phyloP scores from a whole-genome alignment of 129 eudicot genomes.

The Helianthus tuberosus region DNA sequence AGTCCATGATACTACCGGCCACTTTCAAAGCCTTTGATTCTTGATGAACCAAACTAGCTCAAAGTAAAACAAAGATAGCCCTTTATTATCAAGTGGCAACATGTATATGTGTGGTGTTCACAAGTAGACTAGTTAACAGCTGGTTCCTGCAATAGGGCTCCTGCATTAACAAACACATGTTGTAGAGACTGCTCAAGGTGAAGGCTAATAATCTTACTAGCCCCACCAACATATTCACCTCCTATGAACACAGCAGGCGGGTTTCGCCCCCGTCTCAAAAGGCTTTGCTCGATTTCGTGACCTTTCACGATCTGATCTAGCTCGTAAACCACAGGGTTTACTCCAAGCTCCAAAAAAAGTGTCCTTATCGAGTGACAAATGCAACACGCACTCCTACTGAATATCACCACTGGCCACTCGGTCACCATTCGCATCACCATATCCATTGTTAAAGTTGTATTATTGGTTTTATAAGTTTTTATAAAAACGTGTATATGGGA shows the following conservation, averaged over 20 bases:
- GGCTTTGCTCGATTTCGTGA: constrained; percentile 50
- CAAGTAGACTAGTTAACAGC: constrained; percentile 11
- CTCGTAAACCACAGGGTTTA: constrained; percentile 48
- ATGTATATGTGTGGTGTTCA: neutral
- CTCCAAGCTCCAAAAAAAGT: constrained; percentile 48
- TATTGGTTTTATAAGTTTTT: neutral
- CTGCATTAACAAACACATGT: constrained; percentile 27
- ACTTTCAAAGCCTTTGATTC: too few relatives aligned
- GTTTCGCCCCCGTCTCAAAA: constrained; percentile 51
- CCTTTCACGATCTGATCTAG: constrained; percentile 51
- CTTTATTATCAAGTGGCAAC: too few relatives aligned
- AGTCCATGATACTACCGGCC: too few relatives aligned
- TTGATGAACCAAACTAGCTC: too few relatives aligned
- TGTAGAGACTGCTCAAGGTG: constrained; percentile 28
- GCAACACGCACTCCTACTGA: constrained; percentile 56
- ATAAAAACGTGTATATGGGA: neutral
- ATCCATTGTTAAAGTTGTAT: constrained; percentile 38
- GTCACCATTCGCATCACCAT: constrained; percentile 44
- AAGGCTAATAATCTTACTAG: constrained; percentile 32
- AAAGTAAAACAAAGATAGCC: too few relatives aligned
- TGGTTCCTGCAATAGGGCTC: constrained; percentile 27
- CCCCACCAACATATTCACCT: constrained; percentile 33
- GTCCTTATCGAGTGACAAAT: constrained; percentile 50
- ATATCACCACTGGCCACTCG: constrained; percentile 55
- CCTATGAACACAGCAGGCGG: constrained; percentile 58